Conservation (phyloP, 2,329 filamentous ascomycete genomes). For the Dactylellina leptospora region DNA sequence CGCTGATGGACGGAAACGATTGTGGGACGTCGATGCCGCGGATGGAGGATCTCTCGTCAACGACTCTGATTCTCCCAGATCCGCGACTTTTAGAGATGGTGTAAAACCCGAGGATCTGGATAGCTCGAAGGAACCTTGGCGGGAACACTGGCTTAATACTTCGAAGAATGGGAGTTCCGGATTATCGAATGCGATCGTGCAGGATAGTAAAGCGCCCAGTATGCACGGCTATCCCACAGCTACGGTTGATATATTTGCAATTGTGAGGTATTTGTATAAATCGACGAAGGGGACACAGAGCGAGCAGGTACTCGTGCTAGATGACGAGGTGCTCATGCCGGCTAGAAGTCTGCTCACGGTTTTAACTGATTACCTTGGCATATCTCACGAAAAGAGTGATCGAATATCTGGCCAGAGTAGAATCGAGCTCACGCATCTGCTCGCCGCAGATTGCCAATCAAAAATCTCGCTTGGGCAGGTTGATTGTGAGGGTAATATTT, state of each 20-base stretch:
- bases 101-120: constrained; percentile 25
- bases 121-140: constrained; percentile 46
- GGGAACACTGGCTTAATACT: constrained; percentile 24
- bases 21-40: constrained; percentile 46
- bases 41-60: constrained; percentile 28
- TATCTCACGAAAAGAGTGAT: background rate
- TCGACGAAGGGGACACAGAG: background rate
- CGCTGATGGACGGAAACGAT: constrained; percentile 36
- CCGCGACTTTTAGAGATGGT: constrained; percentile 29
- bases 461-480: constrained; percentile 39
- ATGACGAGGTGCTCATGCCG: constrained; percentile 36
- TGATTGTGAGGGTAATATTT: constrained; percentile 17
- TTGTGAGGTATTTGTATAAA: constrained; percentile 44
- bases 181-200: constrained; percentile 29
- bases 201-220: constrained; percentile 35
- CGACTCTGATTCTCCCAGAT: constrained; percentile 40
- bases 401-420: background rate
- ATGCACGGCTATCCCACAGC: constrained; percentile 43
- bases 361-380: constrained; percentile 33
- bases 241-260: constrained; percentile 47
- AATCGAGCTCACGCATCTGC: constrained; percentile 32
- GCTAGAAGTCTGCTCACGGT: constrained; percentile 45
- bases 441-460: constrained; percentile 19
- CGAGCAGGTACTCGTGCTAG: constrained; percentile 14
- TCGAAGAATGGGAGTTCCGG: constrained; percentile 9